Conservation (phyloP, 1,139 yeast species). For the Yamadazyma triangularis region DNA sequence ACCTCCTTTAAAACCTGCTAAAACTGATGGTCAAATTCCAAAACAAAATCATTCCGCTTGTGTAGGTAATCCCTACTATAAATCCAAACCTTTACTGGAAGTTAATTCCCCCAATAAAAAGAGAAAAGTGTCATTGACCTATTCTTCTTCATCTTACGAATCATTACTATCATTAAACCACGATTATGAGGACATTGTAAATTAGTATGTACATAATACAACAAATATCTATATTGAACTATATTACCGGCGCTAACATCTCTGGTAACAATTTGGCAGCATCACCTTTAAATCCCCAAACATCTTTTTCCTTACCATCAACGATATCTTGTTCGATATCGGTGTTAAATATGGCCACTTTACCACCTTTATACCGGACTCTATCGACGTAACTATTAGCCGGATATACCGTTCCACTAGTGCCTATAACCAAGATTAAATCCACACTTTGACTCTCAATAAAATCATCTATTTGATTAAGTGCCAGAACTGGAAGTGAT, state of each 20-base stretch:
- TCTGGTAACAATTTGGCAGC: constrained; percentile 67
- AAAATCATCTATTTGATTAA: constrained; percentile 68
- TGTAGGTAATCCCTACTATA: constrained; percentile 14
- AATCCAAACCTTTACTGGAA: constrained; percentile 5
- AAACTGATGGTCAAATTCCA: constrained; percentile 3
- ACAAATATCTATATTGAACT: constrained; percentile 12
- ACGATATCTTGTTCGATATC: constrained; percentile 47
- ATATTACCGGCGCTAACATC: constrained; percentile 55
- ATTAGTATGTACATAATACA: background rate
- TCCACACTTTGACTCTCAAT: constrained; percentile 59
- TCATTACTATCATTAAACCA: constrained; percentile 23
- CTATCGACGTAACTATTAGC: constrained; percentile 88
- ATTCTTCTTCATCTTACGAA: constrained; percentile 49
- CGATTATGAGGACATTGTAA: background rate
- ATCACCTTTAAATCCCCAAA: constrained; percentile 79
- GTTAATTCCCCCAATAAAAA: constrained; percentile 12
- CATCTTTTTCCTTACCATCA: constrained; percentile 35
- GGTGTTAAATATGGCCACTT: constrained; percentile 78
- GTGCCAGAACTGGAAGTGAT: constrained; percentile 57
- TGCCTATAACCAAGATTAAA: constrained; percentile 75
- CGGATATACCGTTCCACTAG: constrained; percentile 84
- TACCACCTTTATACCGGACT: constrained; percentile 68
- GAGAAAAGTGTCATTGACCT: constrained; percentile 9
- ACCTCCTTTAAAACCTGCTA: constrained; percentile 13
- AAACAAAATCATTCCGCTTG: constrained; percentile 4